Conservation (phyloP, 139 green algal genomes). For the Ettlia oleoabundans region DNA sequence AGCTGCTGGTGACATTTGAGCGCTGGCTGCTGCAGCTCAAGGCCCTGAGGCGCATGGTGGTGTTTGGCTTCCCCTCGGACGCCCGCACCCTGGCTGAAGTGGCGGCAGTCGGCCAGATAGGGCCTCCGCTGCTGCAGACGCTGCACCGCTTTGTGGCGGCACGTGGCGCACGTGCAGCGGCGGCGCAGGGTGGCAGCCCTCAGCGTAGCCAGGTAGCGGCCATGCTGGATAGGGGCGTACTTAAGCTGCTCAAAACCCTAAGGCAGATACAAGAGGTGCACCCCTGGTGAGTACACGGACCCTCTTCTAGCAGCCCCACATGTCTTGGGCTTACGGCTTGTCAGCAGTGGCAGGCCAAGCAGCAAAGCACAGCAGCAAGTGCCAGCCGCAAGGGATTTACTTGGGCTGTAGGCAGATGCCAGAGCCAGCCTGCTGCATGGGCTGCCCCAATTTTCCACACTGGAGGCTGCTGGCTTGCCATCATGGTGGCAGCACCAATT, state of each 20-base stretch:
- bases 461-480: too few relatives aligned
- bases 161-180: background rate
- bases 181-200: constrained; percentile 4
- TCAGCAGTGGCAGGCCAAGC: too few relatives aligned
- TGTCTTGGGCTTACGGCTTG: too few relatives aligned
- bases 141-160: constrained; percentile 48
- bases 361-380: too few relatives aligned
- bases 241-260: constrained; percentile 88
- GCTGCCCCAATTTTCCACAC: too few relatives aligned
- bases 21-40: constrained; percentile 93
- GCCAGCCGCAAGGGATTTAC: too few relatives aligned
- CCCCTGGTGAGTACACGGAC: constrained; percentile 80
- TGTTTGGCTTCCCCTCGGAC: constrained; percentile 83
- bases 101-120: constrained; percentile 38
- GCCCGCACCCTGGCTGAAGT: constrained; percentile 54
- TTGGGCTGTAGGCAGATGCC: too few relatives aligned
- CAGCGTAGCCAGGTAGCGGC: constrained; percentile 47
- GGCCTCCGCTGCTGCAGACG: constrained; percentile 67
- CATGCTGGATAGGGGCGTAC: constrained; percentile 73
- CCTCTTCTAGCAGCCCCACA: too few relatives aligned
- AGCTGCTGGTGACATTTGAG: constrained; percentile 71
- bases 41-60: constrained; percentile 80
- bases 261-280: constrained; percentile 76
- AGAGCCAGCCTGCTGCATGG: too few relatives aligned
- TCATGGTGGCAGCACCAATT: too few relatives aligned